Evolutionary conservation across 140 eudicot genomes (phyloP).

Genomic region (Oenanthe javanica): DNA sequence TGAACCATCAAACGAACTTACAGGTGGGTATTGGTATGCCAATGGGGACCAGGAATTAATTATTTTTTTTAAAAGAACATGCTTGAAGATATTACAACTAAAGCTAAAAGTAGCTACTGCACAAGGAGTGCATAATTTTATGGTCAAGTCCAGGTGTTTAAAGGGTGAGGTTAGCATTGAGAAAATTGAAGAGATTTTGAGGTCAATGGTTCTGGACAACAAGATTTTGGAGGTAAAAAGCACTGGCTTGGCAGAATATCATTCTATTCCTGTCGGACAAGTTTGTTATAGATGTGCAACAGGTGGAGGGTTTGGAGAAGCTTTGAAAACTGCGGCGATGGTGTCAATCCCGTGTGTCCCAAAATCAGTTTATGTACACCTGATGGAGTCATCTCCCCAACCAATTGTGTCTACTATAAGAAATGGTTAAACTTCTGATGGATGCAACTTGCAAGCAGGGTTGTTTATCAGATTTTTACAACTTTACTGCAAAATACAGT

Average conservation of each 20-base stretch:
- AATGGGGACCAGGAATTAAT: constrained; percentile 47
- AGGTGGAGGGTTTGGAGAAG: constrained; percentile 24
- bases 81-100: constrained; percentile 22
- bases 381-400: constrained; percentile 40
- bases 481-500: neutral
- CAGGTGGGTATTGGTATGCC: constrained; percentile 73
- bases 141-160: constrained; percentile 2
- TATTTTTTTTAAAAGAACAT: constrained; percentile 20
- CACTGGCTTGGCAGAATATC: constrained; percentile 61
- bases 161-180: constrained; percentile 28
- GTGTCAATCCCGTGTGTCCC: constrained; percentile 83
- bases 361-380: constrained; percentile 31
- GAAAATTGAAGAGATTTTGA: constrained; percentile 54
- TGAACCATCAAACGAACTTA: constrained; percentile 62
- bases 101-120: constrained; percentile 45
- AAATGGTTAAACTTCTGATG: constrained; percentile 41
- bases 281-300: constrained; percentile 48
- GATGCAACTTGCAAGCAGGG: neutral
- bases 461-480: neutral
- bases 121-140: constrained; percentile 29
- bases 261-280: constrained; percentile 48
- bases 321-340: constrained; percentile 39
- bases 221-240: constrained; percentile 63
- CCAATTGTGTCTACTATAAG: constrained; percentile 56
- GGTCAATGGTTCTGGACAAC: constrained; percentile 64